Base-by-base conservation (phyloP, 2,329 filamentous ascomycete species). In the Fusarium sororula region DNA sequence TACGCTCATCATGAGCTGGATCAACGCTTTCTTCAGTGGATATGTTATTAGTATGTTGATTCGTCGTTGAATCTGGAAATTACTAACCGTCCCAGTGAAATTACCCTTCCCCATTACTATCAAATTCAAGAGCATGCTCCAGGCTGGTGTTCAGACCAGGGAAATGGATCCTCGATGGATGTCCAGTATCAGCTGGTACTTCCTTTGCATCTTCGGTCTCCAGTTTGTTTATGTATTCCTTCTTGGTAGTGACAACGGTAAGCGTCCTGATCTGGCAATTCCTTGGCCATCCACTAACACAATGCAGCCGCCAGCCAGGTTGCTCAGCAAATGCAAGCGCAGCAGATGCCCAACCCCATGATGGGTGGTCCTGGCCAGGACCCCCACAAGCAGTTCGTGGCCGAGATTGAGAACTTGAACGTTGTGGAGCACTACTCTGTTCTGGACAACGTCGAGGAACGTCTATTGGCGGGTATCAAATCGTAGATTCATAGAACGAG, bases 1-100 rank as follows among this genome's bases (percentile, higher is more conserved):
- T 84, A 98, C 95, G 11, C 85, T 99, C 81, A 99, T 99, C 77
- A 99, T 99, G 96, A 96, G 96, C 75, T 99, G 96, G 96, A 98
- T 99, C 82, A 99, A 99, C 85, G 95, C 96, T 0, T 99, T 98
- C 82, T 99, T 99, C 80, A 97, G 94, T 59, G 96, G 96, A 38
- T 99, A 98, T 81, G 96, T 99, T 54, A 98, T 99, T 72, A 94
- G 94, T 97, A 87, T 51, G 80, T 81, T n/a, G 2, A 6, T n/a
- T 37, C 17, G 7, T n/a, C 28, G 35, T 30, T 26, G 1, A 12
- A 7, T 30, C 12, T 41, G 35, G 12, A 39, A 9, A 26, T 7
- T 6, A 51, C 77, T 81, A 74, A 83, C 67, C 15, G 26, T 22
- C 7, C 18, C 63, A 90, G 95, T 99, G 90, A 98, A 98, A 91